phyloP scores from a whole-genome alignment of 352 stramenopile species.

The Phytophthora tentaculata region DNA sequence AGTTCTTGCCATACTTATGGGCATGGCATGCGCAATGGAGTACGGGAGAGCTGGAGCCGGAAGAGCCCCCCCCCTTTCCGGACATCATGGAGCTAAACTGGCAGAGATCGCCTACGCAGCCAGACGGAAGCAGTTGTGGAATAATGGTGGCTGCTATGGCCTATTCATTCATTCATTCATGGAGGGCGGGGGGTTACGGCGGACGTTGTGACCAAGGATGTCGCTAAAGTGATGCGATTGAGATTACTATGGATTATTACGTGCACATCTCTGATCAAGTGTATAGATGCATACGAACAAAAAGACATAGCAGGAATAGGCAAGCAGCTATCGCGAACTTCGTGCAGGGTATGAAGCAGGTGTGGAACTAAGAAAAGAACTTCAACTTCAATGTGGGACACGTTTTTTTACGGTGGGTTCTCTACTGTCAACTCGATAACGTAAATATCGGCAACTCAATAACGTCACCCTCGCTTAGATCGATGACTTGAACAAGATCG shows the following conservation, averaged over 20 bases:
- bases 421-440: background rate
- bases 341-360: background rate
- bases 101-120: background rate
- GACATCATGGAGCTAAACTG: background rate
- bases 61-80: background rate
- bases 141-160: background rate
- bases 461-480: too few relatives aligned
- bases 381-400: background rate
- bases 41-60: background rate
- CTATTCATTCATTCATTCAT: background rate
- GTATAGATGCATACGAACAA: background rate
- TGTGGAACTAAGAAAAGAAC: slow-evolving; percentile 1
- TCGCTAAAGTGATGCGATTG: background rate
- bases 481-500: too few relatives aligned
- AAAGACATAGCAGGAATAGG: background rate
- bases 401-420: background rate
- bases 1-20: background rate
- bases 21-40: background rate
- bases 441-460: too few relatives aligned
- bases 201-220: background rate
- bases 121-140: background rate
- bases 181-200: background rate
- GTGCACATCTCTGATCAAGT: background rate
- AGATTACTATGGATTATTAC: background rate
- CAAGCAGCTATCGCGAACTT: background rate